Evolutionary conservation across 306 rosid genomes (phyloP).

Genomic region (Fagus sylvatica): DNA sequence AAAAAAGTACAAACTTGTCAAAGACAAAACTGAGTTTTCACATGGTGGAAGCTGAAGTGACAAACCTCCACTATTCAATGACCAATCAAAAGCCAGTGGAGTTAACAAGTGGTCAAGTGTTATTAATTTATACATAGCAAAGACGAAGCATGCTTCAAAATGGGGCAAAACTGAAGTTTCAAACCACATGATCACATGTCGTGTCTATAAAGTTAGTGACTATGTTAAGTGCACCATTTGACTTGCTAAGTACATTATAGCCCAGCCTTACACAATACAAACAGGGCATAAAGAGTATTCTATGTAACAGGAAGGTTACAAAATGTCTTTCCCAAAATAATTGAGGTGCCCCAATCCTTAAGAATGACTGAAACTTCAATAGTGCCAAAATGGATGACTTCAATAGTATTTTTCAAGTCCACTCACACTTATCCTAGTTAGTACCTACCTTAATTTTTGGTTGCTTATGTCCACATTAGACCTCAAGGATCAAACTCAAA

Average conservation of each 20-base stretch:
- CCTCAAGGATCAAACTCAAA: no score
- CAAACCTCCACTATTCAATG: constrained; percentile 7
- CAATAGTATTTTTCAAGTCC: no score
- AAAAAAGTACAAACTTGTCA: not conserved
- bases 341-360: not conserved
- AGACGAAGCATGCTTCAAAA: not conserved
- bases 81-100: not conserved
- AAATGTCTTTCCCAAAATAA: not conserved
- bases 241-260: not conserved
- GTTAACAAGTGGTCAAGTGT: not conserved
- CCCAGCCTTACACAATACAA: not conserved
- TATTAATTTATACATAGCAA: not conserved
- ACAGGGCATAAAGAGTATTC: not conserved
- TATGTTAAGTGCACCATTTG: not conserved
- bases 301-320: not conserved
- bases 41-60: constrained; percentile 1
- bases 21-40: constrained; percentile 2
- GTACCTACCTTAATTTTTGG: no score
- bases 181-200: not conserved
- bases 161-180: not conserved
- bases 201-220: not conserved
- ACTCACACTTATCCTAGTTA: no score
- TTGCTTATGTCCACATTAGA: no score
- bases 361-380: not conserved
- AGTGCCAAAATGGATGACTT: not conserved